These are phyloP conservation scores for Jaltomata sinuosa DNA, from an alignment of 257 asterid genomes.

Conservation along the genomic window DNA sequence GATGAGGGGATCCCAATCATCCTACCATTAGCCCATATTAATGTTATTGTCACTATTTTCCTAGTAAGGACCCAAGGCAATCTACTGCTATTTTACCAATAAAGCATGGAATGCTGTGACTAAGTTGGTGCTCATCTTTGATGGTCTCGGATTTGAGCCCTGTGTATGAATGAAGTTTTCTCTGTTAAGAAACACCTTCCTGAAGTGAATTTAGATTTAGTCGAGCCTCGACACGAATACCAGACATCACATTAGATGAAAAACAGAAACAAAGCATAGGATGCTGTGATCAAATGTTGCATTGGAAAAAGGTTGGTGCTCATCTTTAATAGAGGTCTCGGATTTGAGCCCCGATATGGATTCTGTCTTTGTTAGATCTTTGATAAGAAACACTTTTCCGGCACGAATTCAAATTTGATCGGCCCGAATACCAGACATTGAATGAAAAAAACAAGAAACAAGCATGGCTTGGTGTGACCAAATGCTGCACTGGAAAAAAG, in stretches of 20 bases:
- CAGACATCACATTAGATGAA: background rate
- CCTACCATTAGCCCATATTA: too few relatives aligned
- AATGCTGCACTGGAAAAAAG: background rate
- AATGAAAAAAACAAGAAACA: background rate
- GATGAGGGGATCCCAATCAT: too few relatives aligned
- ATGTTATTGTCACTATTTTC: too few relatives aligned
- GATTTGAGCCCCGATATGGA: background rate
- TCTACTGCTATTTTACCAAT: too few relatives aligned
- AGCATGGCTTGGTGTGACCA: background rate
- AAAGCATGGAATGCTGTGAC: too few relatives aligned
- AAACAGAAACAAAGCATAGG: background rate
- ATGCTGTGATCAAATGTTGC: background rate
- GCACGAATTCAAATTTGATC: background rate
- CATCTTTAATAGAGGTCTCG: background rate
- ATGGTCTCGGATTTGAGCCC: too few relatives aligned
- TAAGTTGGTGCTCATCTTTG: too few relatives aligned
- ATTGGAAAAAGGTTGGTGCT: background rate
- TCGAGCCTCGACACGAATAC: background rate
- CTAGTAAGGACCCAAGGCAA: too few relatives aligned
- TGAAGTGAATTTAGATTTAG: too few relatives aligned
- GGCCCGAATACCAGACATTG: background rate
- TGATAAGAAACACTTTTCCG: fast-evolving
- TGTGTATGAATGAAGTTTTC: too few relatives aligned
- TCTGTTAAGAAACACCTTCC: background rate
- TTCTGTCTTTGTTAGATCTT: background rate